Base-by-base conservation (phyloP, 495 filamentous ascomycete species). In the Annulohypoxylon stygium region DNA sequence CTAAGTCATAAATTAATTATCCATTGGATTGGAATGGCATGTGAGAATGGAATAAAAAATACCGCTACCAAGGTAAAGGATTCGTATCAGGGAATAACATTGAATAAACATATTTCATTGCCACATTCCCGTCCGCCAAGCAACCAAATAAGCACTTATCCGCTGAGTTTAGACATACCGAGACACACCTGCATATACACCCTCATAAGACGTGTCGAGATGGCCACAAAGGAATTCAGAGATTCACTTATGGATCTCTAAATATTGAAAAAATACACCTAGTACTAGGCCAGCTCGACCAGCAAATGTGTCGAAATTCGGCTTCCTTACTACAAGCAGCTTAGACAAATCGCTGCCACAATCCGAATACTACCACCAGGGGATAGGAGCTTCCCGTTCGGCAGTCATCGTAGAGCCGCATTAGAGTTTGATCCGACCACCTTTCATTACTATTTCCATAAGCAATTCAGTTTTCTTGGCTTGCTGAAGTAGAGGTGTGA, bases 401-500 rank as follows among this genome's bases (percentile, higher is more conserved):
- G 37, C 37, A 39, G 2, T 12, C 12, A 12, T 39, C 9, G 6
- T 20, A 47, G 43, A 47, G 43, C 43, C 43, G 14, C 43, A 47
- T 47, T n/a, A 47, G 43, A 47, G 43, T 47, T 47, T 47, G 43
- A 47, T 47, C 16, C 16, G 14, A 47, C 43, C 12, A 47, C 43
- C 9, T 16, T 30, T 30, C 5, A 30, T 6, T 30, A 30, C 5
- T 30, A 30, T 30, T 30, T 30, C 30, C 30, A 30, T 30, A 30
- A 30, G 1, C 3, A 3, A 2, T 18, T 47, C 43, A 8, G 43
- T 47, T 8, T 47, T 47, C 37, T 30, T 30, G 3, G 30, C 3
- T 30, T 30, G 1, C 30, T 30, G 0, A 30, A 30, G 30, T 30
- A 4, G 30, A 30, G 30, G 20, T 26, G 20, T 14, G 23, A 51